These are phyloP conservation scores for Cystobasidiaceae sp. DNA, from an alignment of 1,284 basidiomycete genomes.

Conservation along the genomic window DNA sequence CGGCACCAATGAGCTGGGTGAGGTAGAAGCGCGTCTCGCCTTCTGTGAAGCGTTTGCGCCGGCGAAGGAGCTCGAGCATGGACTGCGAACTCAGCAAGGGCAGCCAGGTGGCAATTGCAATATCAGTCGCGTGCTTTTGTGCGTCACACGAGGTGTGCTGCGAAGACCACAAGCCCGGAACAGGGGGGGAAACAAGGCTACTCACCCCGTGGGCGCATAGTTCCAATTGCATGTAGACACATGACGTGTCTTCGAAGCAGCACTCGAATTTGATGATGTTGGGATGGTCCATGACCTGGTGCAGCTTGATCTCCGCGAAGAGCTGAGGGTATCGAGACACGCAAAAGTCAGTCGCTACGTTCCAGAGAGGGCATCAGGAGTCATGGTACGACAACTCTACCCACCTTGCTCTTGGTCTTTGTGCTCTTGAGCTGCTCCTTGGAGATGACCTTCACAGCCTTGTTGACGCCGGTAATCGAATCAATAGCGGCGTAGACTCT, in stretches of 20 bases:
- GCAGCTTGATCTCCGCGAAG: conserved; percentile 98
- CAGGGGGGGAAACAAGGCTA: conserved; percentile 22
- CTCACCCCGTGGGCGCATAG: conserved; percentile 75
- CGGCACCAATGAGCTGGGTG: conserved; percentile 90
- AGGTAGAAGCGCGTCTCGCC: conserved; percentile 88
- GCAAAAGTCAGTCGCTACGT: not conserved
- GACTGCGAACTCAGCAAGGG: conserved; percentile 48
- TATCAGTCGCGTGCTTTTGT: conserved; percentile 4
- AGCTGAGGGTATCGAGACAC: conserved; percentile 54
- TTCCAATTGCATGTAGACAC: conserved; percentile 96
- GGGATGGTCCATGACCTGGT: conserved; percentile 81
- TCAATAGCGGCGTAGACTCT: conserved; percentile 44
- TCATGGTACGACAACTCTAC: not conserved
- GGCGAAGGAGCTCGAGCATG: conserved; percentile 82
- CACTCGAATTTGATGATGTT: conserved; percentile 90
- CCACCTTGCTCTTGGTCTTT: conserved; percentile 46
- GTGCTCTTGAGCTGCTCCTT: conserved; percentile 49
- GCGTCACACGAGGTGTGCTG: too few relatives aligned
- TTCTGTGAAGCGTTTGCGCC: conserved; percentile 81
- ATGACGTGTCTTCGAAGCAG: conserved; percentile 90
- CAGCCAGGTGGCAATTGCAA: not conserved
- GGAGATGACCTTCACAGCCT: conserved; percentile 50
- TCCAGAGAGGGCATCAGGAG: too few relatives aligned
- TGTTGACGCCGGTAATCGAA: conserved; percentile 42
- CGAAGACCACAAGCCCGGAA: not conserved